These are phyloP conservation scores for Cucumis hystrix DNA, from an alignment of 306 rosid species.

Conservation along the genomic window DNA sequence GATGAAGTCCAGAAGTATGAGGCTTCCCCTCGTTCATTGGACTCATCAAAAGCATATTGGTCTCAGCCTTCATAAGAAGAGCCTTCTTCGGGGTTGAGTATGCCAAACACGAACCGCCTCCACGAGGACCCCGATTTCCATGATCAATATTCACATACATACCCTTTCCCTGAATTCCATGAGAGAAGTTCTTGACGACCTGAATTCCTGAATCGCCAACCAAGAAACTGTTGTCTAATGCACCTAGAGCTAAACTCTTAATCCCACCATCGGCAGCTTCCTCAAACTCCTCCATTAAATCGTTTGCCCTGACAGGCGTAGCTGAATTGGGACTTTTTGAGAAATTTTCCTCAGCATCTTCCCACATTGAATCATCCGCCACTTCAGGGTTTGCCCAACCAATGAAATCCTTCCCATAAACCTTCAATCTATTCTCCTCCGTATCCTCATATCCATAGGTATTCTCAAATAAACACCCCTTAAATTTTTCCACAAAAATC, in stretches of 20 bases:
- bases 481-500: slow-evolving; percentile 33
- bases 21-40: slow-evolving; percentile 59
- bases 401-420: slow-evolving; percentile 80
- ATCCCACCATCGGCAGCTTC: slow-evolving; percentile 83
- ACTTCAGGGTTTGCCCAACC: slow-evolving; percentile 83
- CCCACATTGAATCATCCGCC: slow-evolving; percentile 94
- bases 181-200: slow-evolving; percentile 75
- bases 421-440: slow-evolving; percentile 59
- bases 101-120: slow-evolving; percentile 16
- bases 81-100: slow-evolving; percentile 71
- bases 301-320: slow-evolving; percentile 40
- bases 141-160: slow-evolving; percentile 59
- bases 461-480: slow-evolving; percentile 72
- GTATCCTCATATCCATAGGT: slow-evolving; percentile 51
- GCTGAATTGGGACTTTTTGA: slow-evolving; percentile 45
- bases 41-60: slow-evolving; percentile 96
- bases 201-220: slow-evolving; percentile 79
- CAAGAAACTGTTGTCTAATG: slow-evolving; percentile 84
- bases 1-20: slow-evolving; percentile 73
- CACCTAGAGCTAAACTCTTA: slow-evolving; percentile 90
- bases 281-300: slow-evolving; percentile 79
- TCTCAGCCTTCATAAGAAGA: slow-evolving; percentile 85
- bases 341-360: slow-evolving; percentile 66
- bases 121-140: slow-evolving; percentile 19
- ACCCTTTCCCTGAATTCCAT: slow-evolving; percentile 93